Evolutionary conservation across 164 flowering plant species (phyloP).

Genomic region (Santalum album): DNA sequence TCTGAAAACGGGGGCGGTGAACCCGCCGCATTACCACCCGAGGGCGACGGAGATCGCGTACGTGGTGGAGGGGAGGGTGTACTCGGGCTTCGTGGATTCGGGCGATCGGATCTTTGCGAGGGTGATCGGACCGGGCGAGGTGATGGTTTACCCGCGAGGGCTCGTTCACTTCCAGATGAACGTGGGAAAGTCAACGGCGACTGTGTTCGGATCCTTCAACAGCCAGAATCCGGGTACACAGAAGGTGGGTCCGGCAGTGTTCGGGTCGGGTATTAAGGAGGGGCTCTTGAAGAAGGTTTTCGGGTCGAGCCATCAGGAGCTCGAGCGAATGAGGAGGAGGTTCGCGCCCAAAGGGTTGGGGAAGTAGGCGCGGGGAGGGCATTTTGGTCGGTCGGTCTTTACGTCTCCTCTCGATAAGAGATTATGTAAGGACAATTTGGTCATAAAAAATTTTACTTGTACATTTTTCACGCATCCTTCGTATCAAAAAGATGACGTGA

Average conservation of each 20-base stretch:
- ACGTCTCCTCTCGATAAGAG: neutral
- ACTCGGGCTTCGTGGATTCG: neutral
- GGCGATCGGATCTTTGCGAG: neutral
- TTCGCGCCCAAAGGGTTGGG: slow-evolving; percentile 21
- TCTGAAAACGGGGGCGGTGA: neutral
- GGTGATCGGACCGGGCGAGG: neutral
- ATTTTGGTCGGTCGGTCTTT: neutral
- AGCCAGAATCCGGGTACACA: neutral
- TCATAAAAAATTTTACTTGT: no score
- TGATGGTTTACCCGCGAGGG: neutral
- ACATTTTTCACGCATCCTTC: no score
- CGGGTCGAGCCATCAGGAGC: slow-evolving; percentile 3
- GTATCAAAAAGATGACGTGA: no score
- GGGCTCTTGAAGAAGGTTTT: neutral
- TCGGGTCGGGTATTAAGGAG: neutral
- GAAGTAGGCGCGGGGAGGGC: neutral
- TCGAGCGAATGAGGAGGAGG: slow-evolving; percentile 41
- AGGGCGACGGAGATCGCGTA: neutral
- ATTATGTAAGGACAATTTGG: no score
- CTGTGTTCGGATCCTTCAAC: neutral
- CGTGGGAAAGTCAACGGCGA: neutral
- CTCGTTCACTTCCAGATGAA: neutral
- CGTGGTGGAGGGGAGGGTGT: neutral
- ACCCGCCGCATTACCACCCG: neutral
- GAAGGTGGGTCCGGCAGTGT: neutral